Percentiles rank a stretch among this genome's conserved stretches.
Evolutionary conservation across 176 grass and related monocot genomes (phyloP).

Genomic region (Leersia perrieri): DNA sequence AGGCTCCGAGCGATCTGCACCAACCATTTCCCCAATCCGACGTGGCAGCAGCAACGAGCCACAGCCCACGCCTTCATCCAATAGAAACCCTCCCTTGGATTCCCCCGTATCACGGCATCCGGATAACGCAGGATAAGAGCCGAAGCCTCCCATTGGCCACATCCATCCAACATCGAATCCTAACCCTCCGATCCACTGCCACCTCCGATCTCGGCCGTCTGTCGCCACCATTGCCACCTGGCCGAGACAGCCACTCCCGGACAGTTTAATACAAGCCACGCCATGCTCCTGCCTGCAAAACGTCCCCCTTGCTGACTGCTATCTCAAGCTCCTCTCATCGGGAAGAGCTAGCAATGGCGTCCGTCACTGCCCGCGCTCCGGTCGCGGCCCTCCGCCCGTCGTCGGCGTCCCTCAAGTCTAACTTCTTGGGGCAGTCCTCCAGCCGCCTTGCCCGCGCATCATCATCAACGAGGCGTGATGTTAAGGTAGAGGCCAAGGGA

Average conservation of each 20-base stretch:
- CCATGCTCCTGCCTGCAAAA: constrained; percentile 13
- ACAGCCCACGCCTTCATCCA: constrained; percentile 21
- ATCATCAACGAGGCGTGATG: constrained; percentile 7
- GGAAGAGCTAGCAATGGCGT: constrained; percentile 56
- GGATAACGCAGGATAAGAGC: constrained; percentile 60
- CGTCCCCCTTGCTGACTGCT: no score
- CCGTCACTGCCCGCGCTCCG: constrained; percentile 58
- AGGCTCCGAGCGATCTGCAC: not conserved
- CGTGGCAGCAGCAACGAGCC: constrained; percentile 44
- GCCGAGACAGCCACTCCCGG: constrained; percentile 30
- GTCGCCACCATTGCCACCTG: not conserved
- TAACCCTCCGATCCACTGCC: constrained; percentile 30
- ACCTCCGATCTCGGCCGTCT: constrained; percentile 4
- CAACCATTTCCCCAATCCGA: constrained; percentile 27
- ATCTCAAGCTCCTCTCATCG: no score
- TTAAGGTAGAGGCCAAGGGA: constrained; percentile 76
- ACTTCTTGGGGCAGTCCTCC: constrained; percentile 37
- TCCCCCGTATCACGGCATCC: constrained; percentile 37
- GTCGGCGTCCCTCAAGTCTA: constrained; percentile 33
- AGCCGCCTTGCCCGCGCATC: constrained; percentile 28
- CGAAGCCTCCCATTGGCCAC: constrained; percentile 25
- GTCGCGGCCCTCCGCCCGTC: constrained; percentile 46
- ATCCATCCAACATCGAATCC: not conserved
- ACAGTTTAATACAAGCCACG: constrained; percentile 50
- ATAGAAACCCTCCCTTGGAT: constrained; percentile 47